Evolutionary conservation across 2,329 filamentous ascomycete genomes (phyloP).

Genomic region (Huntiella decipiens): DNA sequence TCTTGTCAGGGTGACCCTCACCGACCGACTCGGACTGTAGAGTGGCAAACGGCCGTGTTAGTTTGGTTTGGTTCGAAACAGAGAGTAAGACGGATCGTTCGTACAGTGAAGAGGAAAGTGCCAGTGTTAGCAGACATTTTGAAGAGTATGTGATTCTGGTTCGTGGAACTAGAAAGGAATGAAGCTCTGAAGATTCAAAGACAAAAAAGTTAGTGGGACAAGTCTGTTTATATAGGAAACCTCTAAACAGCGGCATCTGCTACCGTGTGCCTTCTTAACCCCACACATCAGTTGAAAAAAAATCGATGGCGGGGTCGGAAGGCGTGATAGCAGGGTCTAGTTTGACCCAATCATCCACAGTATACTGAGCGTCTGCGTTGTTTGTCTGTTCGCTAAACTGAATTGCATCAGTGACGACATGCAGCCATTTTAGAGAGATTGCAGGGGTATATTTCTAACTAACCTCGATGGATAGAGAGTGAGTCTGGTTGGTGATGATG

Average conservation of each 20-base stretch:
- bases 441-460: too few relatives aligned
- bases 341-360: too few relatives aligned
- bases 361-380: too few relatives aligned
- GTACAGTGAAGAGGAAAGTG: slow-evolving; percentile 69
- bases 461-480: too few relatives aligned
- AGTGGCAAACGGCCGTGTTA: neutral
- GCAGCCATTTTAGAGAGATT: neutral
- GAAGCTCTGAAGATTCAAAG: neutral
- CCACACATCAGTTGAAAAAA: neutral
- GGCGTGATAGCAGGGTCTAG: neutral
- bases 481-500: neutral
- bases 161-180: slow-evolving; percentile 1
- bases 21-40: slow-evolving; percentile 68
- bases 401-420: neutral
- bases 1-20: slow-evolving; percentile 90
- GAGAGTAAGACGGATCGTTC: slow-evolving; percentile 11
- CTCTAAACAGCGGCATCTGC: neutral
- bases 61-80: neutral
- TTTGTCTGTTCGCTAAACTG: neutral
- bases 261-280: too few relatives aligned
- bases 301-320: slow-evolving; percentile 3
- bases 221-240: neutral
- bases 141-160: slow-evolving; percentile 16
- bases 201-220: neutral
- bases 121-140: slow-evolving; percentile 45